These are phyloP conservation scores for Hypoxylon rubiginosum DNA, from an alignment of 2,329 filamentous ascomycete genomes.

Conservation along the genomic window DNA sequence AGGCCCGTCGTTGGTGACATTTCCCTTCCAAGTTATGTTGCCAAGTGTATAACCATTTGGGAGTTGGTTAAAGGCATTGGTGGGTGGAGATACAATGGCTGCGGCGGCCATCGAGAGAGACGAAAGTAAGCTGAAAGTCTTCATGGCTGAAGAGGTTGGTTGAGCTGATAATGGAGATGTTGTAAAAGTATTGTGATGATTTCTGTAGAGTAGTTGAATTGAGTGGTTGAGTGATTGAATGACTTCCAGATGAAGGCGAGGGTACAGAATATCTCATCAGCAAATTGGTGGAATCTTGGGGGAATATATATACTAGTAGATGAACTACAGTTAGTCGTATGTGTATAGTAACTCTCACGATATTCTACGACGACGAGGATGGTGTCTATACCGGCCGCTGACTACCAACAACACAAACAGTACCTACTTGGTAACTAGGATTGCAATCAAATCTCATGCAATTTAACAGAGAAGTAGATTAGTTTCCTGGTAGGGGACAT, in stretches of 20 bases:
- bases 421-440: too few relatives aligned
- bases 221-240: not conserved
- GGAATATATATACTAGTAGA: not conserved
- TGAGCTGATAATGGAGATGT: not conserved
- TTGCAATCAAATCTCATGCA: not conserved
- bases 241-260: not conserved
- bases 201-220: not conserved
- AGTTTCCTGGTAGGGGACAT: too few relatives aligned
- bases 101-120: slow-evolving; percentile 9
- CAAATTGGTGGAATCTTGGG: not conserved
- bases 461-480: not conserved
- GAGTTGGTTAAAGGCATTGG: not conserved
- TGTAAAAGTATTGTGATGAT: not conserved
- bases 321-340: not conserved
- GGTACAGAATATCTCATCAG: not conserved
- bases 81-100: too few relatives aligned
- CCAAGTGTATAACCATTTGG: slow-evolving; percentile 18
- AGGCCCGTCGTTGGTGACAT: slow-evolving; percentile 18
- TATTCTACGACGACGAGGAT: not conserved
- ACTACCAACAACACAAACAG: not conserved
- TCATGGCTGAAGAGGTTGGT: slow-evolving; percentile 3
- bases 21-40: slow-evolving; percentile 31
- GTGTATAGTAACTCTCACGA: not conserved
- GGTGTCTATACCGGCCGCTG: not conserved
- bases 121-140: slow-evolving; percentile 1